Base-by-base conservation (phyloP, 768 basidiomycete genomes). In the Favolaschia claudopus region DNA sequence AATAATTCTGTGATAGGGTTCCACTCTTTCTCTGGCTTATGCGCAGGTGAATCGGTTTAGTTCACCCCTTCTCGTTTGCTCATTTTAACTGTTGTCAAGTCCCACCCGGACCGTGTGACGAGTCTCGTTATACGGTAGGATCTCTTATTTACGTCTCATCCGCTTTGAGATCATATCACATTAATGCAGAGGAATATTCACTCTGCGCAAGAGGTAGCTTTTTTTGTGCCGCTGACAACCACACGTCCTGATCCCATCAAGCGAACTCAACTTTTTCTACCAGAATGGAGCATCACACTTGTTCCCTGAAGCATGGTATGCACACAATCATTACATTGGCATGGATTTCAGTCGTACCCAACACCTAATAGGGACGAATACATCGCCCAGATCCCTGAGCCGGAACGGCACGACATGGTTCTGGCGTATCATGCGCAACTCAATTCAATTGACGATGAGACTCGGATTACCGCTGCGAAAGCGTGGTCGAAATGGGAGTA, bases 401-500 rank as follows among this genome's bases (percentile, higher is more conserved):
- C 81, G 5, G 88, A 96, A 70, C 84, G 90, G n/a, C 72, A 80
- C 29, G 92, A 96, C 68, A 79, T 97, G 77, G 80, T 97, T 39
- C 72, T 81, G 9, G 96, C 96, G 0, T 98, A 97, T 71, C 90
- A 95, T 66, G 80, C 82, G 5, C 90, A 88, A 51, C 83, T 96
- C 42, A 88, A 87, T 67, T 87, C 91, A 7, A 75, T 77, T 1
- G 89, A 96, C 67, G 86, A 91, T 29, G 77, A 83, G 64, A 84
- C 79, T 4, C 80, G 90, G 31, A 65, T 89, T 29, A 76, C 56
- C 7, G 94, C 93, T 12, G 93, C 93, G 4, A 91, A 84, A 67
- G 92, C 92, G 3, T 96, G 94, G 93, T 78, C 89, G 19, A 91
- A 89, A 70, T 96, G 92, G 92, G 95, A 96, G 92, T 92, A 66